Evolutionary conservation across 345 rosid genomes (phyloP), one percentile per base, ranked within the genome.

Genomic region (Dipteronia dyeriana): DNA sequence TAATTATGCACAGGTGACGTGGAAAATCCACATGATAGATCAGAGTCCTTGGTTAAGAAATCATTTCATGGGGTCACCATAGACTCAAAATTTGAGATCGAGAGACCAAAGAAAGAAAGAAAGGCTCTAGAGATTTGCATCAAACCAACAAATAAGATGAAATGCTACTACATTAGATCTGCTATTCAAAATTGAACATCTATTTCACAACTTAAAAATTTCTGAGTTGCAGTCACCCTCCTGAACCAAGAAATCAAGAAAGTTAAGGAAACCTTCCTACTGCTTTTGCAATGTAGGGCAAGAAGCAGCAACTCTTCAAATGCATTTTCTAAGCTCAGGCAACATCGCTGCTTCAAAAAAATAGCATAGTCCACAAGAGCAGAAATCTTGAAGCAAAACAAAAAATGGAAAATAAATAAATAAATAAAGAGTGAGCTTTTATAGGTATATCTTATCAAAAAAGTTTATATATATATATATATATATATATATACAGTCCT

Each of bases 311-410:
- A 20, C 20, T 1, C 60, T 53, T 66, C 54, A 59, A n/a, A 43
- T 29, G 70, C 70, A 74, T 14, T 22, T 64, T 8, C 38, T 34
- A 11, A 17, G 20, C 29, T 34, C 7, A 45, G 20, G 17, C 51
- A 66, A 19, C 5, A 3, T 53, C 34, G 66, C 43, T 70, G 72
- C 67, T 76, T 84, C 78, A 81, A 34, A 79, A 1, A 29, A 79
- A 65, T 1, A 81, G 72, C 68, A 56, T 23, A 45, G 71, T 5
- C 85, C 87, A 79, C 38, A 63, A 9, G 47, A 84, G 69, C 72
- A 81, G 45, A 60, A 79, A 1, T 53, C 87, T 85, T 84, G 11
- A 54, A 54, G 4, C 66, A 23, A 26, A 26, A 26, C 26, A 26
- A 65, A 43, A 23, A 75, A 62, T 10, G 16, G 14, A 19, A 9